Conservation (phyloP, 169 alveolate species). For the Theileria equi region DNA sequence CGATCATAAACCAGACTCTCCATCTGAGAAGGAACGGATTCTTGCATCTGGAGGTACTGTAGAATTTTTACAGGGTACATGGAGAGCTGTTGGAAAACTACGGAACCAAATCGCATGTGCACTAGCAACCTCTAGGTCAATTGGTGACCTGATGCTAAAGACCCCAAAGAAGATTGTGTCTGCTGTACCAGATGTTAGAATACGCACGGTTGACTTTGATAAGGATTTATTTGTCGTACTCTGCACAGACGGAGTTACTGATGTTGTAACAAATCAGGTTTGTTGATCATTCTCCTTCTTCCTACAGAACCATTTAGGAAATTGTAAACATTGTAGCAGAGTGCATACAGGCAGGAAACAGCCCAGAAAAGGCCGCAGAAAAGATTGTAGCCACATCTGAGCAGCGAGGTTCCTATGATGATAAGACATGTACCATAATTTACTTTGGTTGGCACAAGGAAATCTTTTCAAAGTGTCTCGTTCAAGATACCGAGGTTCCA, state of each 20-base stretch:
- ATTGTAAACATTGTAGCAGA: slow-evolving; percentile 40
- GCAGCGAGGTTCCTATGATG: slow-evolving; percentile 66
- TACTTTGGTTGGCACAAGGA: slow-evolving; percentile 74
- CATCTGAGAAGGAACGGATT: slow-evolving; percentile 63
- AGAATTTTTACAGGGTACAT: slow-evolving; percentile 65
- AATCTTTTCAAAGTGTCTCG: slow-evolving; percentile 46
- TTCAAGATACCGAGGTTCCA: neutral
- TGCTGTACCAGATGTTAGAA: slow-evolving; percentile 63
- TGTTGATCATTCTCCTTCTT: slow-evolving; percentile 2
- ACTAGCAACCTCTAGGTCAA: slow-evolving; percentile 70
- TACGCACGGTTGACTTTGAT: slow-evolving; percentile 72
- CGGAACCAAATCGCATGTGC: slow-evolving; percentile 29
- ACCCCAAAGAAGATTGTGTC: slow-evolving; percentile 64
- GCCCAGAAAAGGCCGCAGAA: slow-evolving; percentile 66
- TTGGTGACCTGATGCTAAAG: slow-evolving; percentile 69
- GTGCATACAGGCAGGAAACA: slow-evolving; percentile 30
- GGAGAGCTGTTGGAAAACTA: slow-evolving; percentile 55
- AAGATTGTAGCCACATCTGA: slow-evolving; percentile 68
- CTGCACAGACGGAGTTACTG: slow-evolving; percentile 70
- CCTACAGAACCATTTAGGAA: slow-evolving; percentile 16
- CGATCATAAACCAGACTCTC: slow-evolving; percentile 72
- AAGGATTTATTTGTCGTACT: slow-evolving; percentile 64
- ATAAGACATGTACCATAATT: slow-evolving; percentile 74
- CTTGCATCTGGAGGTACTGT: slow-evolving; percentile 68
- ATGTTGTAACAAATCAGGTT: slow-evolving; percentile 64